These are phyloP conservation scores for Hypomontagnella monticulosa DNA, from an alignment of 495 filamentous ascomycete genomes.

Conservation along the genomic window DNA sequence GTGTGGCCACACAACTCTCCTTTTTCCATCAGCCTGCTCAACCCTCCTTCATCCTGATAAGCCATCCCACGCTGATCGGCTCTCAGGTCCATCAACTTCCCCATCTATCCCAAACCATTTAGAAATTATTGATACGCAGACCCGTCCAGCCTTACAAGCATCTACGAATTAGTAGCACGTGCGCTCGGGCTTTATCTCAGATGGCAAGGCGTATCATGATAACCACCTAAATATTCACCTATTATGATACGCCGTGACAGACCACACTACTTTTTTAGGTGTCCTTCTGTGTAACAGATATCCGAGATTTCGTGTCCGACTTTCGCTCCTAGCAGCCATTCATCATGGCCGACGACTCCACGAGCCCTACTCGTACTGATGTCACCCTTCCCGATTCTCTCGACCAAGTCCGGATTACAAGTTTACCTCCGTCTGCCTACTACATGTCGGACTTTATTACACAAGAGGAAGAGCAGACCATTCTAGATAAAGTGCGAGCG, in stretches of 20 bases:
- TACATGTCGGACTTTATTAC: slow-evolving; percentile 92
- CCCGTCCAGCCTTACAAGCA: slow-evolving; percentile 21
- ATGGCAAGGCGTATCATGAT: slow-evolving; percentile 25
- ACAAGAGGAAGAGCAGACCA: slow-evolving; percentile 72
- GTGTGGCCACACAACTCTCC: neutral
- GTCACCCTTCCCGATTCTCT: slow-evolving; percentile 54
- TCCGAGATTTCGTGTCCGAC: slow-evolving; percentile 25
- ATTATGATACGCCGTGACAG: neutral
- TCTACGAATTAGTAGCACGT: slow-evolving; percentile 23
- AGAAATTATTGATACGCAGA: slow-evolving; percentile 34
- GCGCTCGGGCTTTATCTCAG: slow-evolving; percentile 11
- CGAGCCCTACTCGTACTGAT: slow-evolving; percentile 1
- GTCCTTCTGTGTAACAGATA: slow-evolving; percentile 20
- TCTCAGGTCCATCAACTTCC: slow-evolving; percentile 26
- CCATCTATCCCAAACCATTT: slow-evolving; percentile 34
- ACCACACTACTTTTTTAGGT: neutral
- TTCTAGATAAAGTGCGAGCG: slow-evolving; percentile 72
- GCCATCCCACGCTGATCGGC: slow-evolving; percentile 36
- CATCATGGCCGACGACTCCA: slow-evolving; percentile 24
- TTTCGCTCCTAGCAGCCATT: slow-evolving; percentile 6
- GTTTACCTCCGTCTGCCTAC: slow-evolving; percentile 74
- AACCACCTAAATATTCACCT: slow-evolving; percentile 4
- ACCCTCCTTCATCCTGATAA: slow-evolving; percentile 37
- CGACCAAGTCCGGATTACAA: slow-evolving; percentile 62
- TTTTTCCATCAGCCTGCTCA: slow-evolving; percentile 24